Percentiles rank a stretch among this genome's conserved stretches.
These are phyloP conservation scores for Eucalyptus curtisii DNA, from an alignment of 345 rosid genomes.

Conservation along the genomic window DNA sequence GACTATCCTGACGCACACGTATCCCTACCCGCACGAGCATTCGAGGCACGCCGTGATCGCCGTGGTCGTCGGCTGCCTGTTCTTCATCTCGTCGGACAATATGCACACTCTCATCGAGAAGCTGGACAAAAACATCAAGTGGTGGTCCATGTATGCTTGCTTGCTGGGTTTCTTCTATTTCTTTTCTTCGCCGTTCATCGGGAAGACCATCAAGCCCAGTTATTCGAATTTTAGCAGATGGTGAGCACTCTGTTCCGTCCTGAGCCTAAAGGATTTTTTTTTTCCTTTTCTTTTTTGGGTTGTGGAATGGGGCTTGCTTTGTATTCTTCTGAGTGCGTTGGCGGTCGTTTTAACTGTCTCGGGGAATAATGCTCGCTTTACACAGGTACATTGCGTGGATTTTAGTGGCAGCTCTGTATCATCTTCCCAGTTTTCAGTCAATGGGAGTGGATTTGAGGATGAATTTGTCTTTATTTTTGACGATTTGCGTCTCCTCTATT, in stretches of 20 bases:
- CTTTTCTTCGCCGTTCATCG: constrained; percentile 94
- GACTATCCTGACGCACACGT: constrained; percentile 70
- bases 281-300: no score
- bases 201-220: constrained; percentile 93
- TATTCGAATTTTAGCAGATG: constrained; percentile 95
- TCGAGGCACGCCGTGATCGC: constrained; percentile 97
- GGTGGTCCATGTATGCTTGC: constrained; percentile 99
- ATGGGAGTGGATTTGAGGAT: constrained; percentile 99
- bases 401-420: constrained; percentile 94
- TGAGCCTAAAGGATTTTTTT: not conserved
- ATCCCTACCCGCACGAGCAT: constrained; percentile 98
- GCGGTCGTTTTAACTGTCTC: not conserved
- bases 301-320: not conserved
- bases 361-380: not conserved
- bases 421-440: constrained; percentile 98
- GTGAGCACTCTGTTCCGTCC: constrained; percentile 25
- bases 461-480: constrained; percentile 93
- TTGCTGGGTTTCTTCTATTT: constrained; percentile 96
- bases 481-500: constrained; percentile 74
- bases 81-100: constrained; percentile 94
- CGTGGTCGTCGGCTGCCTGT: constrained; percentile 82
- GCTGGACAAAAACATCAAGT: constrained; percentile 75
- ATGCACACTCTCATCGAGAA: constrained; percentile 92
- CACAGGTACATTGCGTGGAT: constrained; percentile 98
- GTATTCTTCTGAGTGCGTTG: not conserved